Conservation (phyloP, 139 green algal genomes). For the Chlorella sp. region DNA sequence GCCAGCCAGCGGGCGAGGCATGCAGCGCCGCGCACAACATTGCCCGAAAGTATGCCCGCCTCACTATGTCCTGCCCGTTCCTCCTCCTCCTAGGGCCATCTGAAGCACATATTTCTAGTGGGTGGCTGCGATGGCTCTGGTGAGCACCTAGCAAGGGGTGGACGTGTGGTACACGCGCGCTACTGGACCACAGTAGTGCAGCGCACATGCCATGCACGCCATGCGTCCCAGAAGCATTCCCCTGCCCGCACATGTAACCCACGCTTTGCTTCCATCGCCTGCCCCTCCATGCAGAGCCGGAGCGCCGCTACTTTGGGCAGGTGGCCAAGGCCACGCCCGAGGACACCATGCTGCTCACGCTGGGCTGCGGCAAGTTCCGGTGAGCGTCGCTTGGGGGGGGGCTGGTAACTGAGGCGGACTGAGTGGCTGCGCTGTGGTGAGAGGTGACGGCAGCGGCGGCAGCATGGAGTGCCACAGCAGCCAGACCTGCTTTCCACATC, state of each 20-base stretch:
- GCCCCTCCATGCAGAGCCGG: slow-evolving; percentile 6
- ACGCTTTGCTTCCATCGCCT: background rate
- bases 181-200: too few species aligned
- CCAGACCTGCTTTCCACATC: background rate
- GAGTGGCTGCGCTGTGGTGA: background rate
- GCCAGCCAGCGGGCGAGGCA: too few species aligned
- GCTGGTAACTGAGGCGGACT: too few species aligned
- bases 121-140: background rate
- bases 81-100: background rate
- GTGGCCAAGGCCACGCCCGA: slow-evolving; percentile 24
- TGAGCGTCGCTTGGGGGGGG: too few species aligned
- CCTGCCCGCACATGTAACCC: too few species aligned
- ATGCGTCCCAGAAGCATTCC: too few species aligned
- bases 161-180: too few species aligned
- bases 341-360: slow-evolving; percentile 68
- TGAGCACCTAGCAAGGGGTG: too few species aligned
- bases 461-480: background rate
- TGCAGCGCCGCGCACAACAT: background rate
- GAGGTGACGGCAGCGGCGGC: background rate
- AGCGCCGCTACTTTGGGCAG: slow-evolving; percentile 37
- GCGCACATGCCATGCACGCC: too few species aligned
- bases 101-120: slow-evolving; percentile 43
- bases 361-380: slow-evolving; percentile 83
- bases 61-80: too few species aligned
- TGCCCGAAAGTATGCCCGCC: too few species aligned